Evolutionary conservation across 148 eudicot genomes (phyloP).

Genomic region (Drosera capensis): DNA sequence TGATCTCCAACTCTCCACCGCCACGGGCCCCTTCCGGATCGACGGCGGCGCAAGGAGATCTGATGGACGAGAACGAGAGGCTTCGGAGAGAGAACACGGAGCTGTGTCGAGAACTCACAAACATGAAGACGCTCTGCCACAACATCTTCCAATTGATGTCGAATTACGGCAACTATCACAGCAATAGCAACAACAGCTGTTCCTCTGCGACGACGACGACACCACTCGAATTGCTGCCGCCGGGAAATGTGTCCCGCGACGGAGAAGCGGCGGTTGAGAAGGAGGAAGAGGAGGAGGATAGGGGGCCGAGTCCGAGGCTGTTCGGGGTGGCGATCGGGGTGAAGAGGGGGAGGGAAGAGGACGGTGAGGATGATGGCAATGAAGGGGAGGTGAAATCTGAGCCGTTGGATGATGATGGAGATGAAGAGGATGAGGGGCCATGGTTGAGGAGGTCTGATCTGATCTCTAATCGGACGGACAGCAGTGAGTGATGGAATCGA

Average conservation of each 20-base stretch:
- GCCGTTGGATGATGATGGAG: too few species aligned
- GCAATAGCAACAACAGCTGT: too few species aligned
- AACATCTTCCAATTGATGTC: constrained; percentile 37
- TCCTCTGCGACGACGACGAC: constrained; percentile 20
- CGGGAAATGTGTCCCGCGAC: constrained; percentile 6
- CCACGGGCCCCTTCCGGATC: constrained; percentile 30
- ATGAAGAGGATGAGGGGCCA: too few species aligned
- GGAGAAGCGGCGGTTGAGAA: constrained; percentile 9
- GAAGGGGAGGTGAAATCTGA: constrained; percentile 11
- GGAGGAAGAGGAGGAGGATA: constrained; percentile 16
- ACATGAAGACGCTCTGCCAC: constrained; percentile 42
- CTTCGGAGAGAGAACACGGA: constrained; percentile 43
- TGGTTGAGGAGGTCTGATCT: too few species aligned
- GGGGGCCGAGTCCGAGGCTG: constrained; percentile 39
- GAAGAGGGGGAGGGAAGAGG: constrained; percentile 29
- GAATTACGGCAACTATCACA: too few species aligned
- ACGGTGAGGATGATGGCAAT: constrained; percentile 6
- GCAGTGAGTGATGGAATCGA: too few species aligned
- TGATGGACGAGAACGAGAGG: constrained; percentile 62
- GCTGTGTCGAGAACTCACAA: constrained; percentile 34
- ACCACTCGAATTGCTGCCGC: constrained; percentile 20
- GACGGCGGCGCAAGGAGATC: constrained; percentile 16
- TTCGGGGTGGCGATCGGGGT: constrained; percentile 62
- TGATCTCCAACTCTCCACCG: constrained; percentile 53
- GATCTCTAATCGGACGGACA: too few species aligned